A percentile compares a stretch with the other conserved stretches of the same genome.
These are phyloP conservation scores for Ceratocystiopsis sp. DNA, from an alignment of 2,329 filamentous ascomycete genomes.

Conservation along the genomic window DNA sequence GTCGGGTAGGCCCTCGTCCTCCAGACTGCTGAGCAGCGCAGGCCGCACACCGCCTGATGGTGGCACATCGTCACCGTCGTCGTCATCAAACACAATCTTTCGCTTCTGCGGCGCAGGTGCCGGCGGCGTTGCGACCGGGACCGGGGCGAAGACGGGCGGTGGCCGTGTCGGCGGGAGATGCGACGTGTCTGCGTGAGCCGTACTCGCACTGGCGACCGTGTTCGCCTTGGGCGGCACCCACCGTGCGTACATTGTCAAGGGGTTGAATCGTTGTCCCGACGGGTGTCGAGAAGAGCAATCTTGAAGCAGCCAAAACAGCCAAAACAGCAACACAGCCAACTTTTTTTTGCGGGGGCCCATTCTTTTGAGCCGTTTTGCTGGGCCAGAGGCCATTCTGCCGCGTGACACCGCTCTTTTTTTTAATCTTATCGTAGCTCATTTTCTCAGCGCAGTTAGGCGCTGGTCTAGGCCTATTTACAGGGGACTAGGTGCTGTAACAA, in stretches of 20 bases:
- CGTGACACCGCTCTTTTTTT: not conserved
- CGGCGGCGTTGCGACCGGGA: not conserved
- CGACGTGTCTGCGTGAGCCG: not conserved
- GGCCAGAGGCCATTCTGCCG: not conserved
- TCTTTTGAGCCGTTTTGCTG: not conserved
- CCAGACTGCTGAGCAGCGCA: not conserved
- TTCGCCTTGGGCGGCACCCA: slow-evolving; percentile 18
- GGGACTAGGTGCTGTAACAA: too few species aligned
- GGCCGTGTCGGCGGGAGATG: slow-evolving; percentile 9
- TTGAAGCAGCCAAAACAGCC: too few species aligned
- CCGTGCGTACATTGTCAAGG: slow-evolving; percentile 17
- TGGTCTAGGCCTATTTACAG: too few species aligned
- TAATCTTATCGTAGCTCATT: not conserved
- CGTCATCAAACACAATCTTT: slow-evolving; percentile 14
- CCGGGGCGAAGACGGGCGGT: slow-evolving; percentile 5
- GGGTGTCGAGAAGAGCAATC: too few species aligned
- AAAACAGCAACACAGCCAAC: not conserved
- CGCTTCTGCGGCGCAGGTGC: slow-evolving; percentile 4
- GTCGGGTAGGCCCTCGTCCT: not conserved
- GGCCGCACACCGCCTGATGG: slow-evolving; percentile 1
- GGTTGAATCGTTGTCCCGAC: too few species aligned
- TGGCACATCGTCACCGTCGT: slow-evolving; percentile 5
- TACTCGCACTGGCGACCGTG: not conserved
- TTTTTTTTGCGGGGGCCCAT: not conserved
- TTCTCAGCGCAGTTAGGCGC: too few species aligned